Conservation (phyloP, 2,329 filamentous ascomycete species). For the Aspergillus unguis region DNA sequence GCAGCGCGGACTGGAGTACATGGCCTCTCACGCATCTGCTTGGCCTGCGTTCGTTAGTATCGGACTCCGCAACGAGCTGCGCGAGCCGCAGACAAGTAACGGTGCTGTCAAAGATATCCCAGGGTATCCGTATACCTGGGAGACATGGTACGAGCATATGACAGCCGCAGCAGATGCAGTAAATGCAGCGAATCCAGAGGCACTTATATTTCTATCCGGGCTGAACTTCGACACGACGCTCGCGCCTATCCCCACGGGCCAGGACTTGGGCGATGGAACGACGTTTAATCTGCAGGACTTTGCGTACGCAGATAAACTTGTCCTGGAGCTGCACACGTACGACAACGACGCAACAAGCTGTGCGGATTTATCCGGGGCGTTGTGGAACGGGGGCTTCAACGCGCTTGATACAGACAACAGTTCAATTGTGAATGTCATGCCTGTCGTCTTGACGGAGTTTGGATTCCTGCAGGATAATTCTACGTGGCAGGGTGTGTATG, state of each 20-base stretch:
- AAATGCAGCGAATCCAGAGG: slow-evolving; percentile 42
- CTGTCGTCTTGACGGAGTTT: slow-evolving; percentile 44
- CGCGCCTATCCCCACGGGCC: slow-evolving; percentile 33
- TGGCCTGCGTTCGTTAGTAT: slow-evolving; percentile 30
- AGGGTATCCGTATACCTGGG: slow-evolving; percentile 43
- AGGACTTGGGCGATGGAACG: slow-evolving; percentile 34
- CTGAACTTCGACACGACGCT: slow-evolving; percentile 46
- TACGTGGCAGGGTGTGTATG: slow-evolving; percentile 50
- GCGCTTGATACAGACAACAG: slow-evolving; percentile 34
- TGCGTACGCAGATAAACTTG: slow-evolving; percentile 43
- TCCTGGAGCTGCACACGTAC: slow-evolving; percentile 51
- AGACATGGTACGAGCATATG: slow-evolving; percentile 46
- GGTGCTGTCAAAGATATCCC: slow-evolving; percentile 1
- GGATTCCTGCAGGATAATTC: slow-evolving; percentile 50
- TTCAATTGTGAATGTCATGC: slow-evolving; percentile 35
- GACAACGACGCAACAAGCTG: slow-evolving; percentile 40
- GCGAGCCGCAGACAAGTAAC: slow-evolving; percentile 20
- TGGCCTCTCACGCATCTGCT: slow-evolving; percentile 50
- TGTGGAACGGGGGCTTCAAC: slow-evolving; percentile 43
- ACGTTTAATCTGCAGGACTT: slow-evolving; percentile 40
- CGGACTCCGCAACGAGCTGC: slow-evolving; percentile 43
- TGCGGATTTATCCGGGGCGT: slow-evolving; percentile 29
- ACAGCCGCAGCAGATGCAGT: slow-evolving; percentile 41
- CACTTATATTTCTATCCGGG: slow-evolving; percentile 50
- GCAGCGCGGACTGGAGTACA: slow-evolving; percentile 58